These are phyloP conservation scores for Russula olivacea DNA, from an alignment of 768 basidiomycete species.

Conservation along the genomic window DNA sequence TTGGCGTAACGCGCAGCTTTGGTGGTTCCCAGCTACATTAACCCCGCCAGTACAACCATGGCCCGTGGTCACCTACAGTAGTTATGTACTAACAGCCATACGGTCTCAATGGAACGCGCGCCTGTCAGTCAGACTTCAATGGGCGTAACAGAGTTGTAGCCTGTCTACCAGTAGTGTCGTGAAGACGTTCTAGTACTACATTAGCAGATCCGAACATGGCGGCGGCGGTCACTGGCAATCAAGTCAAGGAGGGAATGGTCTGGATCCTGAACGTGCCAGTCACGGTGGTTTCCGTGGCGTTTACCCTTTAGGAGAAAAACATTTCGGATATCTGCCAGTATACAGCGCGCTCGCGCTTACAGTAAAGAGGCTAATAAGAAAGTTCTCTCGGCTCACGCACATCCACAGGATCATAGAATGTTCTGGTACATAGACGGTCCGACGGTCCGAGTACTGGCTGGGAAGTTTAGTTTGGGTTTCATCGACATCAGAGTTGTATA, in stretches of 20 bases:
- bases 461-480: not conserved
- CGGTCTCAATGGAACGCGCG: too few relatives aligned
- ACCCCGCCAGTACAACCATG: not conserved
- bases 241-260: not conserved
- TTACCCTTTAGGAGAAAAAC: not conserved
- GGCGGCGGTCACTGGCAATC: not conserved
- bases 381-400: too few relatives aligned
- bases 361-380: too few relatives aligned
- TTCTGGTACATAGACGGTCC: not conserved
- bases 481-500: not conserved
- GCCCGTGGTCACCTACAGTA: not conserved
- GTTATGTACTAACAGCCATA: not conserved
- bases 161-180: too few relatives aligned
- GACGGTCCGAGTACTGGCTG: too few relatives aligned
- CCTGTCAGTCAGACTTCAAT: not conserved
- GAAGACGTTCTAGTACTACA: too few relatives aligned
- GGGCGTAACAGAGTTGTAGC: not conserved
- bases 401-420: too few relatives aligned
- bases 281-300: not conserved
- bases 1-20: not conserved
- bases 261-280: not conserved
- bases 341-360: too few relatives aligned
- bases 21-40: too few relatives aligned
- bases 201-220: slow-evolving; percentile 8
- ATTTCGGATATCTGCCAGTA: too few relatives aligned